Base-by-base conservation (phyloP, 257 asterid species). In the Nicotiana tabacum region DNA sequence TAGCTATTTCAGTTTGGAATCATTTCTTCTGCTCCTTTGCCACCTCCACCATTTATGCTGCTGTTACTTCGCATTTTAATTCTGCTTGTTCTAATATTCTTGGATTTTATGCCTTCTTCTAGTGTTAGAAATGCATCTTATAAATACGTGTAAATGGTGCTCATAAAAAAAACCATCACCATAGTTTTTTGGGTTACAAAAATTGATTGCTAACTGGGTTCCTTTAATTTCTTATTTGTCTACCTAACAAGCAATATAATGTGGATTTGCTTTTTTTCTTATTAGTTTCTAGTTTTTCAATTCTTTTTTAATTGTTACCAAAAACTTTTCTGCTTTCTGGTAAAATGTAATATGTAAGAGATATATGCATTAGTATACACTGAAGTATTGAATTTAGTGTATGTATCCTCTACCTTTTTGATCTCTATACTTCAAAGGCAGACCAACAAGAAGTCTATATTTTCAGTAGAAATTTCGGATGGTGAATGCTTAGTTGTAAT, bases 1-100 rank as follows among this genome's bases (percentile, higher is more conserved):
- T 29, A 29, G 30, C 30, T 29, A 29, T 29, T 1, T 29, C 30
- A 1, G 30, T 29, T 29, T 29, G 30, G 94, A 91, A 74, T 89
- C 92, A 12, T 32, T 91, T 79, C 48, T 89, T 18, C 62, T 92
- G 81, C 93, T 94, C 2, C 53, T 85, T 9, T 88, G 96, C 78
- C 86, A 1, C 97, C 98, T 8, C 98, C 98, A 27, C 96, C 97
- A 0, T 81, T 88, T 15, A 53, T 94, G 92, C 89, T 94, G 81
- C 94, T 92, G 1, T 80, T 91, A 53, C 87, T 94, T 58, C 98
- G 97, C 0, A 86, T 94, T 53, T 86, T 87, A 83, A 85, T 92
- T 10, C 39, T 94, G 21, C 87, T 17, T 1, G 77, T 92, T 77
- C 95, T 94, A 5, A 86, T 92, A 90, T 43, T 91, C 55, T 84